Percentiles rank a stretch among this genome's conserved stretches.
These are phyloP conservation scores for Hippophae rhamnoides DNA, from an alignment of 306 rosid species.

Conservation along the genomic window DNA sequence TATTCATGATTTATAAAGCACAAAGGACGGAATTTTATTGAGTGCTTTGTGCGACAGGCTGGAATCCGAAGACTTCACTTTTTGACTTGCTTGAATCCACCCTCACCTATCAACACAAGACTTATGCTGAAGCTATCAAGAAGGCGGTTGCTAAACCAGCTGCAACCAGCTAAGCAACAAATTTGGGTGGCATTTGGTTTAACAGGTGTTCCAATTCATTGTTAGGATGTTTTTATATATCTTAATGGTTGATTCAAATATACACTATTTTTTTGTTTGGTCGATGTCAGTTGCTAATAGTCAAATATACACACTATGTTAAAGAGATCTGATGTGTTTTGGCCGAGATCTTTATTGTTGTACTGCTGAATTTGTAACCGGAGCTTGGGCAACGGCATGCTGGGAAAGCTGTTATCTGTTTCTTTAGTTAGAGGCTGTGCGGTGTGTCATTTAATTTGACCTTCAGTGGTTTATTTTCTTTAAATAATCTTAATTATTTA, in stretches of 20 bases:
- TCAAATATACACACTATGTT: no score
- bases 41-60: constrained; percentile 33
- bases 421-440: no score
- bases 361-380: no score
- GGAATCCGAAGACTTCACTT: constrained; percentile 87
- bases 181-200: constrained; percentile 14
- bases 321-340: no score
- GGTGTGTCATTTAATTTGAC: no score
- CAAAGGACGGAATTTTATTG: constrained; percentile 6
- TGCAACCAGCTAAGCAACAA: constrained; percentile 36
- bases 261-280: constrained; percentile 11
- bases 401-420: no score
- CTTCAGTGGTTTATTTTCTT: no score
- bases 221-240: constrained; percentile 13
- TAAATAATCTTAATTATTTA: no score
- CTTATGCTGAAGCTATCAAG: constrained; percentile 79
- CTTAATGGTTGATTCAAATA: constrained; percentile 23
- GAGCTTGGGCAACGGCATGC: no score
- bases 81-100: constrained; percentile 92
- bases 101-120: constrained; percentile 85
- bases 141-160: constrained; percentile 57
- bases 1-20: constrained; percentile 5
- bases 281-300: no score
- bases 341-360: no score
- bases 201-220: constrained; percentile 10